phyloP scores from a whole-genome alignment of 495 filamentous ascomycete genomes.

The Hypomontagnella submonticulosa region DNA sequence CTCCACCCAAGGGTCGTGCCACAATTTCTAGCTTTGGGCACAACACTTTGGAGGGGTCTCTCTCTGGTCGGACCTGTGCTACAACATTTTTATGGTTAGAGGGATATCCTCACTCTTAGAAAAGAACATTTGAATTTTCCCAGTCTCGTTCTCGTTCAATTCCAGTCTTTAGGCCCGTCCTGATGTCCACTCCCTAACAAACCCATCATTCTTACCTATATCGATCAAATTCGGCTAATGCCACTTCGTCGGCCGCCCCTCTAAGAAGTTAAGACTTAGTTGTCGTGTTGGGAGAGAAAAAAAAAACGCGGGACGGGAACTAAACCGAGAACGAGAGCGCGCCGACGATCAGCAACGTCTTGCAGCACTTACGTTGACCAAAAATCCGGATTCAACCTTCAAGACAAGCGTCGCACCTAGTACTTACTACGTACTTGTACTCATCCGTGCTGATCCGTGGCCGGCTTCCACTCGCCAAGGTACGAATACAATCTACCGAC shows the following conservation, averaged over 20 bases:
- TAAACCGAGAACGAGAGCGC: slow-evolving; percentile 37
- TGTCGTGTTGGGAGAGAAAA: background rate
- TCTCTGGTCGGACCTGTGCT: slow-evolving; percentile 23
- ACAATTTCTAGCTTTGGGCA: slow-evolving; percentile 33
- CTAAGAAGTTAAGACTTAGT: too few species aligned
- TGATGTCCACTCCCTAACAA: too few species aligned
- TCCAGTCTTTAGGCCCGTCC: slow-evolving; percentile 1
- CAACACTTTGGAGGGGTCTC: slow-evolving; percentile 31
- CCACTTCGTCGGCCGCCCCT: too few species aligned
- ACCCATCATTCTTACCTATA: too few species aligned
- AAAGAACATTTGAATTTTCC: background rate
- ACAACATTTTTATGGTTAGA: slow-evolving; percentile 25
- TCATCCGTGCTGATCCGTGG: slow-evolving; percentile 32
- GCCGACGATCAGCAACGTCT: slow-evolving; percentile 28
- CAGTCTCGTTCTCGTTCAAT: background rate
- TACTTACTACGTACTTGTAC: too few species aligned
- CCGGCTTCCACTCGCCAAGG: slow-evolving; percentile 17
- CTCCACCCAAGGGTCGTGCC: slow-evolving; percentile 42
- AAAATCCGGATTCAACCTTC: slow-evolving; percentile 7
- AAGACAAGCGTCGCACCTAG: slow-evolving; percentile 20
- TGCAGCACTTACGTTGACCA: slow-evolving; percentile 3
- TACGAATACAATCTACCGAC: slow-evolving; percentile 21
- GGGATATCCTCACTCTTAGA: background rate
- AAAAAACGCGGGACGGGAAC: slow-evolving; percentile 34
- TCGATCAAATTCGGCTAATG: too few species aligned